A percentile compares a stretch with the other conserved stretches of the same genome.
phyloP scores from a whole-genome alignment of 495 filamentous ascomycete species.

The Glonium stellatum region DNA sequence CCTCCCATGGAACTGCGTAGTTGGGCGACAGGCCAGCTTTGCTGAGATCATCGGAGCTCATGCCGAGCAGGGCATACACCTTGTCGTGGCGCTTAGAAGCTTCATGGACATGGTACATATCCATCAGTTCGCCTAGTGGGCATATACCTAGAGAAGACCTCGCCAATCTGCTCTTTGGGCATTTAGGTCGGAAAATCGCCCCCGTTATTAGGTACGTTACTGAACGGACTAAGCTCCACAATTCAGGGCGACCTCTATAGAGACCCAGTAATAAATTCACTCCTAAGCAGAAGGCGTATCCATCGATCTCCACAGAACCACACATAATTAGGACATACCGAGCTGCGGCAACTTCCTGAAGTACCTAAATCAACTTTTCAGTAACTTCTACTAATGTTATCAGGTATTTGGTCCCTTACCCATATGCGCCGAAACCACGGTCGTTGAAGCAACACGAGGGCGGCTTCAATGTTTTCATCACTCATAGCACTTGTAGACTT shows the following conservation, averaged over 20 bases:
- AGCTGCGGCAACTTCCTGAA: slow-evolving; percentile 35
- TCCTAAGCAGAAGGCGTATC: slow-evolving; percentile 17
- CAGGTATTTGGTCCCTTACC: slow-evolving; percentile 20
- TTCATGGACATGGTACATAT: slow-evolving; percentile 34
- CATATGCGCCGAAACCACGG: slow-evolving; percentile 34
- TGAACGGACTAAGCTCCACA: slow-evolving; percentile 15
- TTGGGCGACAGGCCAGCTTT: slow-evolving; percentile 20
- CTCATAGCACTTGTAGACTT: not conserved
- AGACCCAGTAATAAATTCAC: slow-evolving; percentile 8
- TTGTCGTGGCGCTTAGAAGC: slow-evolving; percentile 34
- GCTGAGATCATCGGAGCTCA: slow-evolving; percentile 27
- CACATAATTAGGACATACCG: slow-evolving; percentile 29
- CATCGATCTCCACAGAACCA: slow-evolving; percentile 29
- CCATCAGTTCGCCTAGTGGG: slow-evolving; percentile 31
- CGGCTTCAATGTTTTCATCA: slow-evolving; percentile 8
- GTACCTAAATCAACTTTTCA: slow-evolving; percentile 21
- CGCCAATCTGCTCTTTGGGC: slow-evolving; percentile 11
- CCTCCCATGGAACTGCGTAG: slow-evolving; percentile 24
- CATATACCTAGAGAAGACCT: slow-evolving; percentile 16
- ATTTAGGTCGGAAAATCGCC: slow-evolving; percentile 28
- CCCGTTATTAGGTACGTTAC: slow-evolving; percentile 29
- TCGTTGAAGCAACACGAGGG: slow-evolving; percentile 24
- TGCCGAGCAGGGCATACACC: slow-evolving; percentile 37
- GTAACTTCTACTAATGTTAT: not conserved
- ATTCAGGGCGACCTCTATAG: slow-evolving; percentile 6